Percentiles rank a stretch among this genome's conserved stretches.
phyloP scores from a whole-genome alignment of 1,284 basidiomycete species.

The Moesziomyces sp. region DNA sequence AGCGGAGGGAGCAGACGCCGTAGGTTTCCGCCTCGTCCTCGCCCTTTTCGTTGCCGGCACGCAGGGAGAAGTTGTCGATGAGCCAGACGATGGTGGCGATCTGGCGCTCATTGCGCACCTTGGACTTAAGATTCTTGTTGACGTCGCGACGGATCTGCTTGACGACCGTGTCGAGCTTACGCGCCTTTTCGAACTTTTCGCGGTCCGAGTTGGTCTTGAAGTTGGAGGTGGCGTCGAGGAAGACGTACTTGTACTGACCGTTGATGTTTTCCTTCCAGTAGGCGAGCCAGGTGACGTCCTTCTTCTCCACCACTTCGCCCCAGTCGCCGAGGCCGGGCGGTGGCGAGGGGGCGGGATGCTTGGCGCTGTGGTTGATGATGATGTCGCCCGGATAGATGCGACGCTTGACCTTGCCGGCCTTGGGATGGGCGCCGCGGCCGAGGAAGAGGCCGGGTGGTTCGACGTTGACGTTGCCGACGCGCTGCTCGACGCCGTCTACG shows the following conservation, averaged over 20 bases:
- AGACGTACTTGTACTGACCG: slow-evolving; percentile 66
- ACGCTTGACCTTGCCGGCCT: slow-evolving; percentile 95
- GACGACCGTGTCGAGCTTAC: slow-evolving; percentile 62
- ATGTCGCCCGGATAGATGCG: slow-evolving; percentile 65
- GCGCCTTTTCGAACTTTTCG: slow-evolving; percentile 67
- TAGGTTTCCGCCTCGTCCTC: slow-evolving; percentile 67
- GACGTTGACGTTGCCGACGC: slow-evolving; percentile 96
- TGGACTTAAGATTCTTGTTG: slow-evolving; percentile 62
- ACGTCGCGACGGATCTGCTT: slow-evolving; percentile 61
- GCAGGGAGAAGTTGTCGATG: slow-evolving; percentile 67
- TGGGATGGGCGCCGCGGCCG: slow-evolving; percentile 97
- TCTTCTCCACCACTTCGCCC: slow-evolving; percentile 64
- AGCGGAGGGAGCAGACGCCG: slow-evolving; percentile 65
- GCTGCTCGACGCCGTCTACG: slow-evolving; percentile 95
- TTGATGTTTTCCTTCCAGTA: slow-evolving; percentile 67
- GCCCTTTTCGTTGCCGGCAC: slow-evolving; percentile 68
- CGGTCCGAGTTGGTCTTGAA: slow-evolving; percentile 67
- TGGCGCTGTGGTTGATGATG: slow-evolving; percentile 66
- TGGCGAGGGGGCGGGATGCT: slow-evolving; percentile 60
- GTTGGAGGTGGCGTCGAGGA: slow-evolving; percentile 63
- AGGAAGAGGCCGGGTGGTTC: slow-evolving; percentile 97
- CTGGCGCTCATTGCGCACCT: slow-evolving; percentile 61
- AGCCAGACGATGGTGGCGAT: slow-evolving; percentile 67
- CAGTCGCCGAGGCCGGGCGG: slow-evolving; percentile 62
- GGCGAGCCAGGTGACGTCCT: slow-evolving; percentile 66